Conservation (phyloP, 225 moss, liverwort and hornwort genomes). For the Antitrichia curtipendula region DNA sequence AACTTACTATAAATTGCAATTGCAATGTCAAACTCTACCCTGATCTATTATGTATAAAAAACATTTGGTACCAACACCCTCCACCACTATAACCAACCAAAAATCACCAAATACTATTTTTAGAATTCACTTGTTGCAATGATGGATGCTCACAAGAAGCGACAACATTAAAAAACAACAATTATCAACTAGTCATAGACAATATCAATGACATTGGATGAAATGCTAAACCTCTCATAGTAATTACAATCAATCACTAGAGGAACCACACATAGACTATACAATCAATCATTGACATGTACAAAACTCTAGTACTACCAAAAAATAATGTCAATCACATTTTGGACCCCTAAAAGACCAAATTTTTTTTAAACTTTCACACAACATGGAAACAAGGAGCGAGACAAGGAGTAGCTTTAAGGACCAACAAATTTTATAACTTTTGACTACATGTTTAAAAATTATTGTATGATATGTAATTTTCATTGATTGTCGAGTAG, state of each 20-base stretch:
- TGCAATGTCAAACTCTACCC: not conserved
- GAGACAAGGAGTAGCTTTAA: no score
- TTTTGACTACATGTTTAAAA: no score
- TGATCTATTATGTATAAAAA: not conserved
- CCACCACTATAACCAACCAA: not conserved
- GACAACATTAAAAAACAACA: not conserved
- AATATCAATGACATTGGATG: not conserved
- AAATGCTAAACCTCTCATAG: not conserved
- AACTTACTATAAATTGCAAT: not conserved
- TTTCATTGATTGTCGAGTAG: no score
- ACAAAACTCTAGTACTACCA: not conserved
- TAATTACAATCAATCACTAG: accelerated
- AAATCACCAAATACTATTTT: not conserved
- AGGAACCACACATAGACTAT: no score
- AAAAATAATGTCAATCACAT: not conserved
- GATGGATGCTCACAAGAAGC: accelerated
- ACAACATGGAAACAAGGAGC: no score
- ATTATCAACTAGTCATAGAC: not conserved
- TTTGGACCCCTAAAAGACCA: no score
- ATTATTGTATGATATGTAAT: no score
- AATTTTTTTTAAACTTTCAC: no score
- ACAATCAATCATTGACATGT: not conserved
- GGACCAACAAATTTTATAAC: no score
- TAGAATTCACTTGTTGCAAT: no score
- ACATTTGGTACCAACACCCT: accelerated